These are phyloP conservation scores for Drechslerella coelobrocha DNA, from an alignment of 2,329 filamentous ascomycete genomes.

Conservation along the genomic window DNA sequence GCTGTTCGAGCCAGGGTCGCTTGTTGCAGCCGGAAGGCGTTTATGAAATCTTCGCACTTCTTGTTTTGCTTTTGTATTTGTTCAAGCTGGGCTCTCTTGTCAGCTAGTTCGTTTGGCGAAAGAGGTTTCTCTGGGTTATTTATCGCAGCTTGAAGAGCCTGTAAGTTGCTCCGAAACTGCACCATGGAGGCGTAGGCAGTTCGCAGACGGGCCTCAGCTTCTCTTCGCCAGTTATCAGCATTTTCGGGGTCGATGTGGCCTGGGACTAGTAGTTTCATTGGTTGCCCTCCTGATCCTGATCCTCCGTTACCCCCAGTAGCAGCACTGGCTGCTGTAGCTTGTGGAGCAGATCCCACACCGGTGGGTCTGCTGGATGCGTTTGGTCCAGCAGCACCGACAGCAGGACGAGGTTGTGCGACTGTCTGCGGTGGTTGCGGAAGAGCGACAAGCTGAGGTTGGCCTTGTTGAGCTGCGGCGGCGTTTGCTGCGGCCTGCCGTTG, in stretches of 20 bases:
- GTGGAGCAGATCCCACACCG: not conserved
- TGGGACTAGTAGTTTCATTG: conserved; percentile 46
- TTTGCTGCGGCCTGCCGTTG: conserved; percentile 31
- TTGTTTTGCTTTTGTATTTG: conserved; percentile 47
- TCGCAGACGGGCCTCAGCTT: conserved; percentile 42
- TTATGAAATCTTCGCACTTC: conserved; percentile 49
- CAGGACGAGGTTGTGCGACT: conserved; percentile 16
- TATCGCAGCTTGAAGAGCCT: conserved; percentile 30
- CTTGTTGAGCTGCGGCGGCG: conserved; percentile 9
- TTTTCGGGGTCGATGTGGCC: conserved; percentile 48
- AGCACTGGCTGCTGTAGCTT: not conserved
- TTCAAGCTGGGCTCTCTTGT: conserved; percentile 34
- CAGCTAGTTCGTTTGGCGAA: conserved; percentile 22
- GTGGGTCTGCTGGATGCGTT: conserved; percentile 9
- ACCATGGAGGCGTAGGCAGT: conserved; percentile 50
- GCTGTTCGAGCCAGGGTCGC: conserved; percentile 37
- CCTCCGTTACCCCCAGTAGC: conserved; percentile 7
- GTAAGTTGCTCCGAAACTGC: conserved; percentile 29
- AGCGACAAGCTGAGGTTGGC: not conserved
- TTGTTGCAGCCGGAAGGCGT: conserved; percentile 46
- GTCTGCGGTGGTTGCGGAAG: conserved; percentile 17
- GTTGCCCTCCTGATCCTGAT: conserved; percentile 27
- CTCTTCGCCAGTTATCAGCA: conserved; percentile 45
- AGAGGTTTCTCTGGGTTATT: conserved; percentile 40
- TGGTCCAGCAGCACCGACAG: not conserved